Evolutionary conservation across 768 basidiomycete genomes (phyloP).

Genomic region (button mushroom (Agaricus bisporus)): DNA sequence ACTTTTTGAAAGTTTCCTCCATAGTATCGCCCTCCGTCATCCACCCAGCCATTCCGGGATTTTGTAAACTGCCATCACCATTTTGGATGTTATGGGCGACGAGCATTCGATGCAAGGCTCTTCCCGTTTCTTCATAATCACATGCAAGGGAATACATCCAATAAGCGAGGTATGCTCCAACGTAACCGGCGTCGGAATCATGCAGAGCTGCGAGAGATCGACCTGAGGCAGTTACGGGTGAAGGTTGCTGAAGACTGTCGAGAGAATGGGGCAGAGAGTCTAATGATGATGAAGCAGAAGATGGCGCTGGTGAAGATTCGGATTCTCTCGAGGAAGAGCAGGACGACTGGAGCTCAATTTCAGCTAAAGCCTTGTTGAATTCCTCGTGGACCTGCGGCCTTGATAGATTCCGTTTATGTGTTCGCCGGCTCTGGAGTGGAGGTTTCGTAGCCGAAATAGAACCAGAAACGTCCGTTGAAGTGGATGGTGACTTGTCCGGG

Average conservation of each 20-base stretch:
- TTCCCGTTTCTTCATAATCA: constrained; percentile 35
- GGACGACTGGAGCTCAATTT: constrained; percentile 10
- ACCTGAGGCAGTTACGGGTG: constrained; percentile 21
- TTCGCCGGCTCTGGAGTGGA: not conserved
- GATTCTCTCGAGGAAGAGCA: constrained; percentile 5
- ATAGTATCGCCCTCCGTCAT: constrained; percentile 18
- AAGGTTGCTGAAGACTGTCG: not conserved
- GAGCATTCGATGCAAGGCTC: constrained; percentile 28
- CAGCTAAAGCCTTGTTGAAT: constrained; percentile 13
- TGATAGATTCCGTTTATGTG: constrained; percentile 7
- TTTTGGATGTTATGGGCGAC: constrained; percentile 13
- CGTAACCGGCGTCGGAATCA: constrained; percentile 34
- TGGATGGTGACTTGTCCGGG: not conserved
- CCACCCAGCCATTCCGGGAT: not conserved
- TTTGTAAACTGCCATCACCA: not conserved
- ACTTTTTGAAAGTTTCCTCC: constrained; percentile 24
- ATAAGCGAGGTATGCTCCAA: constrained; percentile 34
- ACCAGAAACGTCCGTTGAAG: not conserved
- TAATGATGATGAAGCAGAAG: not conserved
- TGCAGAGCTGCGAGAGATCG: constrained; percentile 33
- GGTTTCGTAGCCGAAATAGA: not conserved
- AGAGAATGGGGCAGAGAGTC: not conserved
- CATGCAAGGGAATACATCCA: constrained; percentile 39
- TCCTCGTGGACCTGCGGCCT: constrained; percentile 14
- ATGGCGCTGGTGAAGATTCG: constrained; percentile 2